Evolutionary conservation across 2,329 filamentous ascomycete genomes (phyloP).

Genomic region (Colletotrichum sp.): DNA sequence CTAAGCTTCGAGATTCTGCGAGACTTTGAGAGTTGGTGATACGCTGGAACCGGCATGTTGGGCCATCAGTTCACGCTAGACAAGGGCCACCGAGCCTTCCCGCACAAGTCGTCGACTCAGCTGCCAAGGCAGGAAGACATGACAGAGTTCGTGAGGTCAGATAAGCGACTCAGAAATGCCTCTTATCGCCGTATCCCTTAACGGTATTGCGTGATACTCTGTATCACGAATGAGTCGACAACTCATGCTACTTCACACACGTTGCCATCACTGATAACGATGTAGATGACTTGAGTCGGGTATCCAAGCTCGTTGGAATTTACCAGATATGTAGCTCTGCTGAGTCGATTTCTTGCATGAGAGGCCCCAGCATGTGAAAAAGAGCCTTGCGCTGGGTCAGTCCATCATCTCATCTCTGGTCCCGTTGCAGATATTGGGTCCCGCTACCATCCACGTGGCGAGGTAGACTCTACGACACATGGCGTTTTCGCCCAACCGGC

Average conservation of each 20-base stretch:
- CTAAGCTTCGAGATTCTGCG: not conserved
- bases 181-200: not conserved
- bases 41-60: not conserved
- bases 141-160: not conserved
- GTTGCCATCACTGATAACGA: fast-evolving
- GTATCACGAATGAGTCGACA: not conserved
- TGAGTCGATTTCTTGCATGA: not conserved
- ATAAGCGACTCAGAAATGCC: not conserved
- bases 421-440: not conserved
- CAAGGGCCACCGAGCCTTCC: not conserved
- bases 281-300: not conserved
- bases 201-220: not conserved
- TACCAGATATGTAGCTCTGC: not conserved
- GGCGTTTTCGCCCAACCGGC: not conserved
- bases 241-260: not conserved
- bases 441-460: not conserved
- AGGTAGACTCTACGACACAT: not conserved
- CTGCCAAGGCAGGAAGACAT: not conserved
- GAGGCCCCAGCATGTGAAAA: not conserved
- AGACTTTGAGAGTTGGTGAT: not conserved
- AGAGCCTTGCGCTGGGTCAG: not conserved
- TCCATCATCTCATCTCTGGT: not conserved
- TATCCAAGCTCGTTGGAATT: not conserved
- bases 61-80: not conserved
- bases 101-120: not conserved